phyloP scores from a whole-genome alignment of 768 basidiomycete species.

The Xerocomus spinulosus region DNA sequence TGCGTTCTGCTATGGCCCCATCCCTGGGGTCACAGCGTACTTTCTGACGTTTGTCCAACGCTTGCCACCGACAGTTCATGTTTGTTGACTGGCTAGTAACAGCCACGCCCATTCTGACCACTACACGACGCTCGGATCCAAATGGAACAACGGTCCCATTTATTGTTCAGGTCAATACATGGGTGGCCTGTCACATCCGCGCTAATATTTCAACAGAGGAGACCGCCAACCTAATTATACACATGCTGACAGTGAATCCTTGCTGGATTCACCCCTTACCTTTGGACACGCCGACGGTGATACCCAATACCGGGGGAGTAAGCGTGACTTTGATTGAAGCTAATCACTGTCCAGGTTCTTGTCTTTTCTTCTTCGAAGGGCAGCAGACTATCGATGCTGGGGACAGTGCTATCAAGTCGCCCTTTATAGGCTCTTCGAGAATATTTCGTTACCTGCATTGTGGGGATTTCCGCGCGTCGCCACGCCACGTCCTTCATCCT shows the following conservation, averaged over 20 bases:
- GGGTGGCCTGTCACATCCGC: not conserved
- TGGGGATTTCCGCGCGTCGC: slow-evolving; percentile 90
- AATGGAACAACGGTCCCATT: slow-evolving; percentile 88
- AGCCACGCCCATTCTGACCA: slow-evolving; percentile 98
- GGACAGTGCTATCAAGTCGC: slow-evolving; percentile 70
- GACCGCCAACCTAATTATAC: slow-evolving; percentile 87
- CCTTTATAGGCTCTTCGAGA: slow-evolving; percentile 61
- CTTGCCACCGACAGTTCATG: not conserved
- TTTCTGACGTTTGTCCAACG: slow-evolving; percentile 66
- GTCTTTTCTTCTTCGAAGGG: slow-evolving; percentile 91
- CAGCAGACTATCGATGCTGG: slow-evolving; percentile 85
- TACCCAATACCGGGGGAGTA: slow-evolving; percentile 84
- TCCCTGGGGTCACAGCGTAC: slow-evolving; percentile 87
- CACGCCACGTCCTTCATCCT: slow-evolving; percentile 81
- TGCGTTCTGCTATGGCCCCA: slow-evolving; percentile 90
- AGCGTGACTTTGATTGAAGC: slow-evolving; percentile 93
- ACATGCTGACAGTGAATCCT: slow-evolving; percentile 84
- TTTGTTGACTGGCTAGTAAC: slow-evolving; percentile 9
- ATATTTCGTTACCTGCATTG: slow-evolving; percentile 91
- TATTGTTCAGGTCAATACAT: slow-evolving; percentile 70
- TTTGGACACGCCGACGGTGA: slow-evolving; percentile 65
- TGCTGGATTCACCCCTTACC: slow-evolving; percentile 89
- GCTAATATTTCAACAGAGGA: slow-evolving; percentile 39
- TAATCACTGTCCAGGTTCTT: slow-evolving; percentile 97
- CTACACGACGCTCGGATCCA: slow-evolving; percentile 85